Evolutionary conservation across 2,329 filamentous ascomycete genomes (phyloP).

Genomic region (Talaromyces atroroseus): DNA sequence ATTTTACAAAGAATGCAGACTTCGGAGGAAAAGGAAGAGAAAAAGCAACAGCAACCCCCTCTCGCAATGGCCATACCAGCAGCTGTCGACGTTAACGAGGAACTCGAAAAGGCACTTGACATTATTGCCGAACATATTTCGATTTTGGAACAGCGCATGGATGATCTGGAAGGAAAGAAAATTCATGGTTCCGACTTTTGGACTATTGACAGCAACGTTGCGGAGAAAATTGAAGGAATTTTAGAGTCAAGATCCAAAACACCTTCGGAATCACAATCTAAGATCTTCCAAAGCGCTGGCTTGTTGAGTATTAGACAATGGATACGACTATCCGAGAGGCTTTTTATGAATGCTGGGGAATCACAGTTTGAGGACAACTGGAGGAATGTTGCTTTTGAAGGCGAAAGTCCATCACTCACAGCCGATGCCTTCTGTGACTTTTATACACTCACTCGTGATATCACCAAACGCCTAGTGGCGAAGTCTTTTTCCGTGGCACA

Average conservation of each 20-base stretch:
- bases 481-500: slow-evolving; percentile 61
- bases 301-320: slow-evolving; percentile 58
- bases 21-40: neutral
- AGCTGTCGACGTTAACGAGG: slow-evolving; percentile 64
- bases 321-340: slow-evolving; percentile 56
- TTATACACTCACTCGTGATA: slow-evolving; percentile 58
- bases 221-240: slow-evolving; percentile 26
- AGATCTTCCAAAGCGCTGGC: slow-evolving; percentile 45
- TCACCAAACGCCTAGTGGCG: slow-evolving; percentile 67
- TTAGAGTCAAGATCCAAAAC: slow-evolving; percentile 16
- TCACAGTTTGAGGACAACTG: slow-evolving; percentile 60
- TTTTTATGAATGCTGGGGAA: slow-evolving; percentile 69
- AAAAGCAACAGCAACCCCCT: neutral
- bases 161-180: slow-evolving; percentile 54
- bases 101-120: slow-evolving; percentile 63
- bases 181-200: slow-evolving; percentile 58
- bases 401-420: slow-evolving; percentile 62
- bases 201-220: slow-evolving; percentile 50
- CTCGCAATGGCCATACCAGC: slow-evolving; percentile 55
- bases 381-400: slow-evolving; percentile 50
- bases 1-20: neutral
- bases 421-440: slow-evolving; percentile 73
- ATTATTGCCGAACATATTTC: slow-evolving; percentile 62
- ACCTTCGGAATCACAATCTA: slow-evolving; percentile 10
- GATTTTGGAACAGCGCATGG: slow-evolving; percentile 57